Conservation (phyloP, 495 filamentous ascomycete species). For the Cercophora sp. region DNA sequence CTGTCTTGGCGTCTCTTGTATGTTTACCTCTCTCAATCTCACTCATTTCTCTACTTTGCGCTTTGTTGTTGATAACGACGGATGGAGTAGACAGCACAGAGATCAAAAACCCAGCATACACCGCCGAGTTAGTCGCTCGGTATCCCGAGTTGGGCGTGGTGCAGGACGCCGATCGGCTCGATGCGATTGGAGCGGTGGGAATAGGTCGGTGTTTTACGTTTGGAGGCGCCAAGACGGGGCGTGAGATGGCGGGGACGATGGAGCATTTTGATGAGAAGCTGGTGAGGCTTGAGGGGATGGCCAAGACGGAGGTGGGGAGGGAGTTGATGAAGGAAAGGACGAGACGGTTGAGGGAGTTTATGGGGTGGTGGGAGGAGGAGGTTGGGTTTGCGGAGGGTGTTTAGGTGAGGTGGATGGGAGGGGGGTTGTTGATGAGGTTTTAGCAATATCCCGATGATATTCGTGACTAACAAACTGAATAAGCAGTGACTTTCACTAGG, state of each 20-base stretch:
- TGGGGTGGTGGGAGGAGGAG: slow-evolving; percentile 72
- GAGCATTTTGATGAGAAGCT: slow-evolving; percentile 80
- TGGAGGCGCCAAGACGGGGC: slow-evolving; percentile 56
- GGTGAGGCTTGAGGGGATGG: slow-evolving; percentile 66
- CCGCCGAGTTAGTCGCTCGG: slow-evolving; percentile 48
- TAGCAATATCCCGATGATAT: background rate
- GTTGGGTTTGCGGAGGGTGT: slow-evolving; percentile 19
- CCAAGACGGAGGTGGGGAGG: slow-evolving; percentile 76
- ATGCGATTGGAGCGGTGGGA: slow-evolving; percentile 83
- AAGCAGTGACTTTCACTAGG: too few species aligned
- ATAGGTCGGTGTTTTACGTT: slow-evolving; percentile 77
- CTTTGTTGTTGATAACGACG: too few species aligned
- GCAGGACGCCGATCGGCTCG: slow-evolving; percentile 86
- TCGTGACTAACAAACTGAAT: background rate
- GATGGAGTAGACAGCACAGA: slow-evolving; percentile 78
- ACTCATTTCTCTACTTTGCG: too few species aligned
- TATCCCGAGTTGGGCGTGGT: slow-evolving; percentile 77
- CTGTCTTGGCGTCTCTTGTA: slow-evolving; percentile 67
- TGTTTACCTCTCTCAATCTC: too few species aligned
- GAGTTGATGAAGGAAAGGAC: slow-evolving; percentile 62
- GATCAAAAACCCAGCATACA: slow-evolving; percentile 50
- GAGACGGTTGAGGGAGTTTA: slow-evolving; percentile 59
- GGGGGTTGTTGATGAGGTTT: background rate
- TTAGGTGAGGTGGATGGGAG: too few species aligned
- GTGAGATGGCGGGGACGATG: slow-evolving; percentile 58